Evolutionary conservation across 139 green algal genomes (phyloP).

Genomic region (Zygnema circumcarinatum): DNA sequence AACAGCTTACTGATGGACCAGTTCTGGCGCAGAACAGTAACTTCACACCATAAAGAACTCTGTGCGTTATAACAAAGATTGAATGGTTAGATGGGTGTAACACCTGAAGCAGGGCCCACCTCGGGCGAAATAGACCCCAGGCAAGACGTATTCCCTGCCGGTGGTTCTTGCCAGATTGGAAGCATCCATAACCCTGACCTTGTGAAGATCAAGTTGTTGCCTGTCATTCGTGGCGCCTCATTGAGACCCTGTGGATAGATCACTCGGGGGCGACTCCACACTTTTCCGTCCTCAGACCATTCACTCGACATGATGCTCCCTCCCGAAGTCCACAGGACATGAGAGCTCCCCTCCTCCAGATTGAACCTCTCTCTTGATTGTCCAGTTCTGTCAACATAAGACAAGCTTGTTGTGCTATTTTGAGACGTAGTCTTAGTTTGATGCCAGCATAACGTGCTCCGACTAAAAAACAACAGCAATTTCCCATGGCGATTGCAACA

Average conservation of each 20-base stretch:
- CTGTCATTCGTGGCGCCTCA: background rate
- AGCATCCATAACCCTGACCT: background rate
- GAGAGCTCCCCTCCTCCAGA: background rate
- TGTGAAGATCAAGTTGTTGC: background rate
- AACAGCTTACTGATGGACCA: no score
- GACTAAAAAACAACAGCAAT: background rate
- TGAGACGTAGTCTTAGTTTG: no score
- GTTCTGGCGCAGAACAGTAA: no score
- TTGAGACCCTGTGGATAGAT: background rate
- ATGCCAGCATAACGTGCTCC: background rate
- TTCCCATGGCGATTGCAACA: background rate
- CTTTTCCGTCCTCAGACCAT: background rate
- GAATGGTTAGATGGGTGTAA: no score
- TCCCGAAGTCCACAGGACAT: background rate
- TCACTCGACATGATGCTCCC: background rate
- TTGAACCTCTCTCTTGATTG: background rate
- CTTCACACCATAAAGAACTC: no score
- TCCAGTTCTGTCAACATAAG: no score
- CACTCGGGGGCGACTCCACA: background rate
- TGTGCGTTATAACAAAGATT: no score
- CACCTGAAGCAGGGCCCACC: background rate
- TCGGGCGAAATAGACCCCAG: background rate
- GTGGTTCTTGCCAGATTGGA: background rate
- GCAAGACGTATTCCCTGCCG: background rate
- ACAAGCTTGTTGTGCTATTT: no score